Evolutionary conservation across 192 early-diverging fungal species (phyloP), one percentile per base, ranked within the genome.

Genomic region (Dissophora globulifera): DNA sequence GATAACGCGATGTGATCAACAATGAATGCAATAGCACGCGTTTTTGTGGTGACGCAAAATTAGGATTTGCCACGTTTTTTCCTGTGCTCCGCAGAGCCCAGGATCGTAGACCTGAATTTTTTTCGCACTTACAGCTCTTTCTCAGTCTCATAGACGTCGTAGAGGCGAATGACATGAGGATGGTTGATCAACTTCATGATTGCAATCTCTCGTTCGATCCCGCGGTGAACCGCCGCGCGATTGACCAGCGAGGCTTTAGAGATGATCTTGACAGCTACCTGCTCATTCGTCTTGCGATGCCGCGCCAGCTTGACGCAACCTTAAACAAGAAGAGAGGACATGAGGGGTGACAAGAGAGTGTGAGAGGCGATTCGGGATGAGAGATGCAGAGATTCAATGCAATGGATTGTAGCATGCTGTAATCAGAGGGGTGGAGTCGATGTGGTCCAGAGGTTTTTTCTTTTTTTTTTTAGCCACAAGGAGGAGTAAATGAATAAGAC

Each of bases 191-290:
- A 31, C 55, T 83, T 84, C 82, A 84, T 86, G 29, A 86, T 78
- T 12, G 84, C 82, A 56, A 86, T 86, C 62, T 86, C 84, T 10
- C 84, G 81, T 50, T 82, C 81, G 29, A 84, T 83, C 1, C 83
- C 83, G 13, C 68, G 72, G 43, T 84, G 69, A 5, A 84, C 81
- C 2, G 82, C 79, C 2, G 67, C 59, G 45, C 83, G 78, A 56
- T 80, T 69, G 26, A 63, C 70, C 17, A 86, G 33, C 5, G 80
- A 76, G 4, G 82, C 68, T 60, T 86, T 86, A 22, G 80, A 72
- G 42, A 86, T 83, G 54, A 83, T 82, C 58, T 86, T 86, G 58
- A 86, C 69, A 5, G 83, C 84, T 0, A 84, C 84, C 59, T 86
- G 79, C 59, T 86, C 76, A 41, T 81, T 83, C 22, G 84, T 86